Conservation (phyloP, 352 stramenopile genomes). For the Hyaloperonospora brassicae region DNA sequence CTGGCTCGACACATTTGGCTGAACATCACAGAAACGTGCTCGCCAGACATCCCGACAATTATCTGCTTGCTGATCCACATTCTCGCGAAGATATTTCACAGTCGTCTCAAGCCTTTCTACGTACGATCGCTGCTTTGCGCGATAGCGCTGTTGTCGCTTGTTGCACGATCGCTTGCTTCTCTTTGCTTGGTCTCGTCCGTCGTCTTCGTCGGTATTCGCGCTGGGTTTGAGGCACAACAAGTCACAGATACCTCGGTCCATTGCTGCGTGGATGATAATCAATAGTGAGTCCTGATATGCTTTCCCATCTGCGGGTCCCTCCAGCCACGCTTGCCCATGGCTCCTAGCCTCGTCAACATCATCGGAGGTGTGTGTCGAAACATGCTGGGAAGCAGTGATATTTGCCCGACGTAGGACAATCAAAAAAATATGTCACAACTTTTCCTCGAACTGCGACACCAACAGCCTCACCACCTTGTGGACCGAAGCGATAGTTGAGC, state of each 20-base stretch:
- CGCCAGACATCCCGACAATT: conserved; percentile 1
- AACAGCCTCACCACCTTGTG: too few relatives aligned
- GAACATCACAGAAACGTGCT: neutral
- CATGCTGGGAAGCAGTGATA: conserved; percentile 1
- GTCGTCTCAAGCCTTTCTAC: conserved; percentile 12
- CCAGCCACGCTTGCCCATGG: too few relatives aligned
- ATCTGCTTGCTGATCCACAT: conserved; percentile 16
- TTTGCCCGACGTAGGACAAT: neutral
- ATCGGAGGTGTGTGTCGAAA: neutral
- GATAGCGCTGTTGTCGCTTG: conserved; percentile 22
- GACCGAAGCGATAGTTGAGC: too few relatives aligned
- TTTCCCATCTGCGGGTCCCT: too few relatives aligned
- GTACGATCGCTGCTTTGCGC: conserved; percentile 16
- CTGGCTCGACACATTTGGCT: neutral
- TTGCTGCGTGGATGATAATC: too few relatives aligned
- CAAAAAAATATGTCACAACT: too few relatives aligned
- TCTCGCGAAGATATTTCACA: conserved; percentile 17
- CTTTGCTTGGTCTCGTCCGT: neutral
- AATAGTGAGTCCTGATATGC: too few relatives aligned
- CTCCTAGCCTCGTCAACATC: neutral
- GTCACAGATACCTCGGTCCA: too few relatives aligned
- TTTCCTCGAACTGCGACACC: too few relatives aligned
- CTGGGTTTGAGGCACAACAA: neutral
- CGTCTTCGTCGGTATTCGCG: neutral
- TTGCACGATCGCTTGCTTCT: neutral